These are phyloP conservation scores for Mycena albidolilacea DNA, from an alignment of 768 basidiomycete genomes.

Conservation along the genomic window DNA sequence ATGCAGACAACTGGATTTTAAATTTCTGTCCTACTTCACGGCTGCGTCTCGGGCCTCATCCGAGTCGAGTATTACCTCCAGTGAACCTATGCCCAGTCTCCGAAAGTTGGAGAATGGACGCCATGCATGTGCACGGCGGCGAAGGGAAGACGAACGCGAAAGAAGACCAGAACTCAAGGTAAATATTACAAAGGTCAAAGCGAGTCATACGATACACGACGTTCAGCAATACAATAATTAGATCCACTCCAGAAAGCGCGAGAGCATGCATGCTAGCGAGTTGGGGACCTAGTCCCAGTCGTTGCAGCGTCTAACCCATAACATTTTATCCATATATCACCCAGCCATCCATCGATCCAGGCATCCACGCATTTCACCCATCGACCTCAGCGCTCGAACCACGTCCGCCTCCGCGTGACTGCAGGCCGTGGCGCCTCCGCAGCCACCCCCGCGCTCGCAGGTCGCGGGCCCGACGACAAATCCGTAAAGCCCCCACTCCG, in stretches of 20 bases:
- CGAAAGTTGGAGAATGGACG: no score
- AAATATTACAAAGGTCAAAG: slow-evolving; percentile 5
- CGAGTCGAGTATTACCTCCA: no score
- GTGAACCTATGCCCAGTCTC: no score
- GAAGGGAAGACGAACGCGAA: no score
- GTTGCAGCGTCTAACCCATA: no score
- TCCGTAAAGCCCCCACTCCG: not conserved
- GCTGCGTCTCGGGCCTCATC: no score
- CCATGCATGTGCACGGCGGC: no score
- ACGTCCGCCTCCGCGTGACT: not conserved
- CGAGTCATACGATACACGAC: not conserved
- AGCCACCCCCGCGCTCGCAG: not conserved
- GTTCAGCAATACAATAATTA: not conserved
- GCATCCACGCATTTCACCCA: not conserved
- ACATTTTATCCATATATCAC: not conserved
- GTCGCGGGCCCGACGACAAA: not conserved
- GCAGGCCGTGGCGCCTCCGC: not conserved
- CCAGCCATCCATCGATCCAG: not conserved
- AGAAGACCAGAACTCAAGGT: not conserved
- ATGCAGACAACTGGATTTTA: no score
- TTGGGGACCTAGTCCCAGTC: not conserved
- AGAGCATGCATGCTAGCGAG: not conserved
- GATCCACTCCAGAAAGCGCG: not conserved
- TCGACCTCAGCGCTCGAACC: slow-evolving; percentile 12
- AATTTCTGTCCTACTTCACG: no score